Conservation (phyloP, 768 basidiomycete genomes). For the Boletellus ananiceps region DNA sequence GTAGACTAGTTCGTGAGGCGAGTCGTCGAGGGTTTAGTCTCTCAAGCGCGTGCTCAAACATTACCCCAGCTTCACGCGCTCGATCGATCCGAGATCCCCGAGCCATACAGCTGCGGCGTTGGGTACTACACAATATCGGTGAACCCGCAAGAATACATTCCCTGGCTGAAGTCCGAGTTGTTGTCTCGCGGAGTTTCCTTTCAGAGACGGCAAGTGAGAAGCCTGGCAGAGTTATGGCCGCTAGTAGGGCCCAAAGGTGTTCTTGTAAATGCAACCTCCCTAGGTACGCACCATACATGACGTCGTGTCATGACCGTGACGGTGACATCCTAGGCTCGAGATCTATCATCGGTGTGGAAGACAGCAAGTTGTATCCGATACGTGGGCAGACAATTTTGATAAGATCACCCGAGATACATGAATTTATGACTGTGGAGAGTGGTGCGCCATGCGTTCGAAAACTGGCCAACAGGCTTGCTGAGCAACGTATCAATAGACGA, state of each 20-base stretch:
- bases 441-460: conserved; percentile 19
- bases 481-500: conserved; percentile 12
- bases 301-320: background rate
- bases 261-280: conserved; percentile 54
- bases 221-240: conserved; percentile 44
- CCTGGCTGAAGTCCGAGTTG: conserved; percentile 43
- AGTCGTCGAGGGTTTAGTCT: conserved; percentile 5
- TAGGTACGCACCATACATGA: conserved; percentile 37
- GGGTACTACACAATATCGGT: conserved; percentile 45
- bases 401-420: conserved; percentile 56
- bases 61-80: conserved; percentile 32
- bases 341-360: conserved; percentile 77
- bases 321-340: conserved; percentile 46
- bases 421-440: conserved; percentile 24
- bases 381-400: conserved; percentile 83
- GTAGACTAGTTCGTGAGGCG: conserved; percentile 37
- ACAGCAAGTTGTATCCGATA: conserved; percentile 67
- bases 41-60: background rate
- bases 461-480: background rate
- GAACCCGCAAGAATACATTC: conserved; percentile 48
- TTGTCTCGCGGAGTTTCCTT: conserved; percentile 40
- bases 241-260: conserved; percentile 34
- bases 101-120: conserved; percentile 34
- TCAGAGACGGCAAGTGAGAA: conserved; percentile 37
- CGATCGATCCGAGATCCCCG: conserved; percentile 32